Evolutionary conservation across 2,329 filamentous ascomycete genomes (phyloP), one percentile per base, ranked within the genome.

Genomic region (Epichloe elymi): DNA sequence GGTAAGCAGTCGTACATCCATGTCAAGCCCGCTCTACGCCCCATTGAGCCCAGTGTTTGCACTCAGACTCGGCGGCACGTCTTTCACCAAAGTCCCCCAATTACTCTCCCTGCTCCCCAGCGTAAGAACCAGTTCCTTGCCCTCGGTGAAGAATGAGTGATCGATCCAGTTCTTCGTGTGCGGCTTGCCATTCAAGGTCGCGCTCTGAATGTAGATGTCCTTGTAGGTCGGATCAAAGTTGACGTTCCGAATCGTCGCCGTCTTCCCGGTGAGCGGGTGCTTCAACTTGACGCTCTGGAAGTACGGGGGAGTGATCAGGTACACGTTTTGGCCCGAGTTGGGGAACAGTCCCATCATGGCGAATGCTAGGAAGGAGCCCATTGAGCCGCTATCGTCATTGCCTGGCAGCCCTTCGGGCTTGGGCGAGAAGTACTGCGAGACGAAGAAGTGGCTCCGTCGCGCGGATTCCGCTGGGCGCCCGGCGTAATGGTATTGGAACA

Each of bases 311-410:
- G 70, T 84, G 55, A 86, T 83, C n/a, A 86, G 74, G 56, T 86
- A 86, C 0, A 86, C 80, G 54, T 85, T 69, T 58, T 86, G 83
- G 0, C 82, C 83, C 0, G 80, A 73, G 41, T 85, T 80, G 0
- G 83, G 83, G 63, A 82, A 87, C 6, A 86, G 65, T 0, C 83
- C 83, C 69, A 86, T 77, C 82, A 86, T 86, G 23, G 74, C 70
- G 1, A 86, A 74, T 0, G 78, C 79, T 0, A 80, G 68, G 53
- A 85, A 86, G 0, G 75, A 76, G 17, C 82, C 83, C 82, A 86
- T 86, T 0, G 83, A 80, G 4, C 83, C 83, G 45, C 74, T 76
- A 61, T 87, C 83, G 53, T 86, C 83, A 60, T 86, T 87, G 0
- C 83, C 84, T 0, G 83, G 82, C 7, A 87, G 74, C 0, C 83